Base-by-base conservation (phyloP, 1,139 yeast species). In the Candida dubliniensis region DNA sequence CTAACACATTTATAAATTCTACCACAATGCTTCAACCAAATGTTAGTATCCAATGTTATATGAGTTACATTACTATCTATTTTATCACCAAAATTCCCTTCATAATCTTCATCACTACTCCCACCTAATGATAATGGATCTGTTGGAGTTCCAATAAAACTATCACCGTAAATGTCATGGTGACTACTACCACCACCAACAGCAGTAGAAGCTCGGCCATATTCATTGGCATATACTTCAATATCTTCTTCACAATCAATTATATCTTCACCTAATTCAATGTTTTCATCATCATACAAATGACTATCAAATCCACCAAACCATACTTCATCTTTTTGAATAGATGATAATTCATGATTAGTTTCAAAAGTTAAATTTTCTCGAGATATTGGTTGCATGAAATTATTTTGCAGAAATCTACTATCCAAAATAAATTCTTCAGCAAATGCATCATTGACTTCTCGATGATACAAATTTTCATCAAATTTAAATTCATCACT, bases 21-120 rank as follows among this genome's bases (percentile, higher is more conserved):
- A 2, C 93, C 95, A 60, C 90, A 85, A 58, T 85, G 91, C 54
- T 86, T 84, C 51, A 86, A 67, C 93, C 93, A 86, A 48, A 86
- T 81, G 50, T 87, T 85, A 7, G 95, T 86, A 64, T 86, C 95
- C 45, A 85, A 69, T 1, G 89, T 80, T 44, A 85, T 74, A 53
- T 75, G 76, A 0, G 90, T 82, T 34, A 79, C 64, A 8, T 71
- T 61, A 8, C 77, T 71, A 55, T 80, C 85, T 75, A 80, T 78
- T 37, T 71, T 64, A 44, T 71, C 74, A 3, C 79, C 79, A 41
- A 74, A 60, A 53, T 74, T 65, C 11, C 79, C 79, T 42, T 66
- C 72, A 15, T 46, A 40, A n/a, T 47, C 50, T 15, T 41, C 46
- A 33, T 18, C 23, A 18, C 3, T 18, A 18, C 33, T 8, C n/a